A percentile compares a stretch with the other conserved stretches of the same genome.
Conservation (phyloP, 495 filamentous ascomycete species). For the Lophiotrema nucula region DNA sequence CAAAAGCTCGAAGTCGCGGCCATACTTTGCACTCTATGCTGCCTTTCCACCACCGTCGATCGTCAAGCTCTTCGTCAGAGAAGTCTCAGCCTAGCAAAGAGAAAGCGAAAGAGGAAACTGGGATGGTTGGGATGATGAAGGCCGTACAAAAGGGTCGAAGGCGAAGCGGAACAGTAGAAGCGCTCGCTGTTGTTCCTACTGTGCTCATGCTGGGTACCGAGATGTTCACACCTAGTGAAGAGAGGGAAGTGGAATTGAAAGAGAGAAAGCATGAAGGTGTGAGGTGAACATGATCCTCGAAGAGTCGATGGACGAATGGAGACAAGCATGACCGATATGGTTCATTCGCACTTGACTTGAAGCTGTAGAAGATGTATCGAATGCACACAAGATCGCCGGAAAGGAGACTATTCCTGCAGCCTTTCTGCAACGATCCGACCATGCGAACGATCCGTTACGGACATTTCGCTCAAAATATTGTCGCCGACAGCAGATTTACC, state of each 20-base stretch:
- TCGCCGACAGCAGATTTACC: no score
- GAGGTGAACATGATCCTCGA: no score
- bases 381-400: no score
- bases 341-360: no score
- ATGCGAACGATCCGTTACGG: no score
- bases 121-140: conserved; percentile 1
- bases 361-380: no score
- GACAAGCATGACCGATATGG: no score
- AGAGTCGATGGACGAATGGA: no score
- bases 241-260: conserved; percentile 3
- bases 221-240: conserved; percentile 21
- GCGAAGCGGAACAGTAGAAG: conserved; percentile 12
- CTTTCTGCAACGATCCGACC: no score
- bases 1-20: conserved; percentile 1
- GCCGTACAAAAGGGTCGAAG: background rate
- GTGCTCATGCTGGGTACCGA: conserved; percentile 20
- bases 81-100: background rate
- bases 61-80: conserved; percentile 1
- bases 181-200: conserved; percentile 16
- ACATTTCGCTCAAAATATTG: no score
- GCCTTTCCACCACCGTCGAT: conserved; percentile 8
- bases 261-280: background rate
- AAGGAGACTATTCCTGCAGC: no score
- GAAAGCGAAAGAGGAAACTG: background rate
- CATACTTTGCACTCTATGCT: conserved; percentile 11